phyloP scores from a whole-genome alignment of 306 rosid genomes.

The Prunus salicina region DNA sequence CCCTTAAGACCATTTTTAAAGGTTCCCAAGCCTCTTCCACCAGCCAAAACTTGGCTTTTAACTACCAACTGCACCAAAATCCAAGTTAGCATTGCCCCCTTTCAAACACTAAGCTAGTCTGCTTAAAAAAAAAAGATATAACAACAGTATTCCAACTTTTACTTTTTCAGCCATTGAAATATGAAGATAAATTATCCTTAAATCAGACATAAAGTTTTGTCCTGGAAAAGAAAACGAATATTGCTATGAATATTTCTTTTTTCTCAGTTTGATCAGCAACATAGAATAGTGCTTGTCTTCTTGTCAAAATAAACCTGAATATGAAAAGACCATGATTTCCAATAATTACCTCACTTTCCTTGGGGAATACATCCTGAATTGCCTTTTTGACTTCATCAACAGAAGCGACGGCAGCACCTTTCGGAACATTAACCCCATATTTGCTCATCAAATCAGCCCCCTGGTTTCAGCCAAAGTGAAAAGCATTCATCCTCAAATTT shows the following conservation, averaged over 20 bases:
- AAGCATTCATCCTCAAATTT: neutral
- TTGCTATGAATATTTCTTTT: neutral
- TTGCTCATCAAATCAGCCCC: constrained; percentile 94
- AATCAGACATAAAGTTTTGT: neutral
- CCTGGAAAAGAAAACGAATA: too few relatives aligned
- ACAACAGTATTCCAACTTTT: neutral
- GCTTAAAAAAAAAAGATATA: neutral
- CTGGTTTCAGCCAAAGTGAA: constrained; percentile 39
- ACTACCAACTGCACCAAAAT: constrained; percentile 54
- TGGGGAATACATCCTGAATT: constrained; percentile 61
- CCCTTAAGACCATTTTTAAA: constrained; percentile 91
- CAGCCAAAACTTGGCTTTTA: constrained; percentile 86
- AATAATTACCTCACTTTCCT: constrained; percentile 44
- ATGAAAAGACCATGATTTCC: neutral
- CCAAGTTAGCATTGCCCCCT: constrained; percentile 26
- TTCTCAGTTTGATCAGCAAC: neutral
- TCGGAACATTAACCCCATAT: constrained; percentile 76
- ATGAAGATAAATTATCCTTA: neutral
- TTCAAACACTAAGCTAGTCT: neutral
- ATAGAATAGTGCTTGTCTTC: neutral
- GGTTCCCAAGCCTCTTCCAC: constrained; percentile 97
- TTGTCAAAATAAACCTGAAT: neutral
- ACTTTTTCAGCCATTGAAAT: neutral
- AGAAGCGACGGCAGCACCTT: constrained; percentile 43
- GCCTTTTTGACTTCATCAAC: constrained; percentile 46